Percentiles rank a stretch among this genome's conserved stretches.
Evolutionary conservation across 2,329 filamentous ascomycete species (phyloP).

Genomic region (Botrytis hyacinthi): DNA sequence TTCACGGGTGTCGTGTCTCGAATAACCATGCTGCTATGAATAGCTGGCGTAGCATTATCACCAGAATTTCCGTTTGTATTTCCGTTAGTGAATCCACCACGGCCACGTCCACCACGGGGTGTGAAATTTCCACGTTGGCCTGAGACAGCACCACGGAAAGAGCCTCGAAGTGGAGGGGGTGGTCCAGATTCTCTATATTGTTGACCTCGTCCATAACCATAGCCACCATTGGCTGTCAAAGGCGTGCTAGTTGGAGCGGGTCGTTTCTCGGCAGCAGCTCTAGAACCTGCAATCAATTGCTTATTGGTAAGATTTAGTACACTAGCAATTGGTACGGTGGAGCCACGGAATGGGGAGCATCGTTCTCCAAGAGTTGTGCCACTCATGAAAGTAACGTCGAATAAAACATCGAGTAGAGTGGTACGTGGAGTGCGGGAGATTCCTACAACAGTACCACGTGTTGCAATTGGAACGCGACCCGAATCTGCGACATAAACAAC

Average conservation of each 20-base stretch:
- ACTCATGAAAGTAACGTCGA: conserved; percentile 95
- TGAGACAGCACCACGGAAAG: conserved; percentile 54
- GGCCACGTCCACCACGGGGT: conserved; percentile 33
- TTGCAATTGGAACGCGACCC: conserved; percentile 91
- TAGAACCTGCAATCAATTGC: conserved; percentile 73
- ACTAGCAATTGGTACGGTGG: conserved; percentile 82
- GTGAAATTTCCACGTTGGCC: conserved; percentile 19
- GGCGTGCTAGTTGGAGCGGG: conserved; percentile 48
- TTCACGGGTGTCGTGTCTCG: conserved; percentile 26
- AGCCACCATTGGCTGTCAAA: conserved; percentile 51
- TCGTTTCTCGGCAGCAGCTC: conserved; percentile 54
- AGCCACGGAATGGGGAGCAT: conserved; percentile 89
- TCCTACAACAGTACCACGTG: conserved; percentile 89
- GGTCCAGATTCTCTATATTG: conserved; percentile 60
- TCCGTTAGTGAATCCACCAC: conserved; percentile 37
- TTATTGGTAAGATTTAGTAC: conserved; percentile 83
- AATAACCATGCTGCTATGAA: conserved; percentile 32
- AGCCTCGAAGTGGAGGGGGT: conserved; percentile 54
- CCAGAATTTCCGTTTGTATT: conserved; percentile 16
- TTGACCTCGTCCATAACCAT: conserved; percentile 57
- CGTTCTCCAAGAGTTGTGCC: conserved; percentile 88
- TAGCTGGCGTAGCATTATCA: conserved; percentile 31
- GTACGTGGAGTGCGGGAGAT: conserved; percentile 84
- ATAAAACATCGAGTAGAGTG: conserved; percentile 84
- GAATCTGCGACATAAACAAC: conserved; percentile 90